Conservation (phyloP, 1,284 basidiomycete genomes). For the Pterulicium gracile region DNA sequence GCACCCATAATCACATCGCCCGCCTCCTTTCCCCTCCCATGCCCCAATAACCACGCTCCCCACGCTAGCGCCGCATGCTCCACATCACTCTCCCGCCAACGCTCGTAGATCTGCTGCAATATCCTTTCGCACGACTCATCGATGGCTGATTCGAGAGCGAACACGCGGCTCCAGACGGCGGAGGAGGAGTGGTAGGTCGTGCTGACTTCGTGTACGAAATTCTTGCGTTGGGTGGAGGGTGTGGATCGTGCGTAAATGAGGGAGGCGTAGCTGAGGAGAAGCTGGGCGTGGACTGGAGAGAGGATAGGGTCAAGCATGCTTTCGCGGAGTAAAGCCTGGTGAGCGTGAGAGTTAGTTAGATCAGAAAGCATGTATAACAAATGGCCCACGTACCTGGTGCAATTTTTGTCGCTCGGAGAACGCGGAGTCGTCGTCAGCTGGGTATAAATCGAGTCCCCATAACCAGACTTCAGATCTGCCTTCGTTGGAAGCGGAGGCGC, state of each 20-base stretch:
- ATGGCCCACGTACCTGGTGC: no score
- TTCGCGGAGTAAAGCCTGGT: background rate
- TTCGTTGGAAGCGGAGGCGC: background rate
- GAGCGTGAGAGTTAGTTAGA: background rate
- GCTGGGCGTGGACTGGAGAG: background rate
- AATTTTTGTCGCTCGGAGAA: background rate
- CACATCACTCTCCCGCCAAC: background rate
- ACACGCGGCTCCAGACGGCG: background rate
- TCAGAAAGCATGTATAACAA: no score
- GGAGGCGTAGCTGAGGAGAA: background rate
- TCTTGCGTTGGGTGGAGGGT: background rate
- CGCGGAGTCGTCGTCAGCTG: background rate
- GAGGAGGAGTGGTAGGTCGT: background rate
- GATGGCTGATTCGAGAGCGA: background rate
- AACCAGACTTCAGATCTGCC: background rate
- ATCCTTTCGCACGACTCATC: background rate
- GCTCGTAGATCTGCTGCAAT: background rate
- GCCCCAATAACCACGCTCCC: background rate
- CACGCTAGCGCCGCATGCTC: background rate
- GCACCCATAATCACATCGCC: background rate
- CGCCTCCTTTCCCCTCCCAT: background rate
- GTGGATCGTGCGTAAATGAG: background rate
- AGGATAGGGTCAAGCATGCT: background rate
- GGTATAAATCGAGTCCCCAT: background rate
- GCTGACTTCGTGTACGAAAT: background rate